Conservation (phyloP, 2,329 filamentous ascomycete species). For the Alternaria ethzedia region DNA sequence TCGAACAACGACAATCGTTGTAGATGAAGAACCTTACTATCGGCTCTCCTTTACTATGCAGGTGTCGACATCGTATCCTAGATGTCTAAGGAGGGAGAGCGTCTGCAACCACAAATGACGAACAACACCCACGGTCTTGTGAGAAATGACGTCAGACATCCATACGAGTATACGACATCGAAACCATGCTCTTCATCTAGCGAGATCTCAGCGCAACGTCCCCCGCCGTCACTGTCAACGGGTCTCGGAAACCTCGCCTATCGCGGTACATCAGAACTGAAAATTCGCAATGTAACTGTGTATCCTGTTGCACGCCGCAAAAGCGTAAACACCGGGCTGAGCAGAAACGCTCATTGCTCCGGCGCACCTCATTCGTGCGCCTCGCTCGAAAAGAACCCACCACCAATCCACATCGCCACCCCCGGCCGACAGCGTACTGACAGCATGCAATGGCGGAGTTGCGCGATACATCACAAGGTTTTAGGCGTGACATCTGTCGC, state of each 20-base stretch:
- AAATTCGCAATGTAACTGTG: background rate
- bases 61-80: background rate
- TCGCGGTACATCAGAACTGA: background rate
- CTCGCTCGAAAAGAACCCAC: background rate
- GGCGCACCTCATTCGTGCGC: slow-evolving; percentile 1
- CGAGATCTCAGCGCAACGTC: slow-evolving; percentile 4
- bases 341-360: background rate
- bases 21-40: background rate
- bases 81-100: background rate
- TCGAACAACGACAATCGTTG: slow-evolving; percentile 2
- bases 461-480: background rate
- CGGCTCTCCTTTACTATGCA: background rate
- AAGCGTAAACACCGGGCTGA: background rate
- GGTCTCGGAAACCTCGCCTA: background rate
- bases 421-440: background rate
- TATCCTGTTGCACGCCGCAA: background rate
- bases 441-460: background rate
- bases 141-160: background rate
- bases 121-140: background rate
- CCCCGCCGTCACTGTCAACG: slow-evolving; percentile 6
- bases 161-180: background rate
- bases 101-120: background rate
- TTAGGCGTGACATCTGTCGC: background rate
- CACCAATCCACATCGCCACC: background rate
- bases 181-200: background rate